Evolutionary conservation across 2,329 filamentous ascomycete genomes (phyloP), one percentile per base, ranked within the genome.

Genomic region (Aureobasidium leucospermi): DNA sequence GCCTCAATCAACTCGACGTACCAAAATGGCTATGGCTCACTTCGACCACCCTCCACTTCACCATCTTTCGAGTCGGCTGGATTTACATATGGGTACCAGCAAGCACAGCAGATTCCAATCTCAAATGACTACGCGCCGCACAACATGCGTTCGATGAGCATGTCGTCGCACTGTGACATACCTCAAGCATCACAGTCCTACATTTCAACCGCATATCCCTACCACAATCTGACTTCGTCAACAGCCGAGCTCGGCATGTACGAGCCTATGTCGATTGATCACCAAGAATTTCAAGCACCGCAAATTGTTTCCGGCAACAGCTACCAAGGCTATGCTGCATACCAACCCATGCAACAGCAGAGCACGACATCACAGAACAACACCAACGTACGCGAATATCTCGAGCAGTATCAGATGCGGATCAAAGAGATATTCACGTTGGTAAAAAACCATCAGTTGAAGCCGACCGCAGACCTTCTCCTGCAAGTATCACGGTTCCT

Each of bases 401-500:
- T 88, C 76, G 80, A 81, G 43, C 76, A 77, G 61, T 86, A 85
- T 64, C 80, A 83, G 65, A 76, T 72, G 56, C 78, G 78, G 53
- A 71, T 86, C 53, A 77, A 73, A 76, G 78, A 78, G 58, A 87
- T 90, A 10, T 94, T 93, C 68, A 84, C 88, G 63, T 83, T 86
- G 64, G 86, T 90, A 58, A 81, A 81, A 58, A 78, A 84, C 62
- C 83, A 85, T 29, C 76, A 80, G 60, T 75, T 89, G 66, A 75
- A 74, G 53, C 82, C 86, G 63, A 84, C 85, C 43, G 81, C 80
- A 61, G 73, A 74, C 62, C 80, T 81, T 58, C 73, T 89, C 52
- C 71, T 86, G 60, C 76, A 83, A 61, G 79, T 87, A 64, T 86
- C 85, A 41, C 81, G 85, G 64, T 89, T 86, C 82, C 74, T 89